Evolutionary conservation across 768 basidiomycete genomes (phyloP).

Genomic region (Phlebiopsis flavidoalba): DNA sequence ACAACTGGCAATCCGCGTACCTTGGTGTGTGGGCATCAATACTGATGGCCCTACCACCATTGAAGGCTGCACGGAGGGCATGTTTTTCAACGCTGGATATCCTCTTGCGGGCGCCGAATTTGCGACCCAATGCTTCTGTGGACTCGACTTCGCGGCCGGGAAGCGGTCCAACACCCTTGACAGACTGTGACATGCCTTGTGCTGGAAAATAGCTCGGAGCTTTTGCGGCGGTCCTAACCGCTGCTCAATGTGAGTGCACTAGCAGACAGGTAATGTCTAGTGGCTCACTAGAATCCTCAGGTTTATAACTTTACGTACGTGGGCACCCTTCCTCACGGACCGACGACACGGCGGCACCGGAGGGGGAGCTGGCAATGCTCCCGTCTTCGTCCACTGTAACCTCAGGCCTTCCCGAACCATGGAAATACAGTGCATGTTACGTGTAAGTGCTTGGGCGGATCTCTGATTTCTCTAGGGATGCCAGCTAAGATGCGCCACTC

Average conservation of each 20-base stretch:
- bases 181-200: conserved; percentile 66
- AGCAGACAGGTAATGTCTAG: not conserved
- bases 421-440: conserved; percentile 63
- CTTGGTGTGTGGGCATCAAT: conserved; percentile 26
- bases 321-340: conserved; percentile 42
- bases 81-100: conserved; percentile 47
- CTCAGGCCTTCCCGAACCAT: conserved; percentile 46
- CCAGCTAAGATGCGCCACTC: not conserved
- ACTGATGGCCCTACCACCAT: conserved; percentile 44
- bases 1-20: conserved; percentile 29
- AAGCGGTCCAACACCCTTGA: conserved; percentile 40
- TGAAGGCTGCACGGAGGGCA: conserved; percentile 55
- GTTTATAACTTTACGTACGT: conserved; percentile 70
- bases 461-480: not conserved
- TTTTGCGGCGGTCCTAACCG: conserved; percentile 71
- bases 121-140: conserved; percentile 40
- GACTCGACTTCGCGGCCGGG: conserved; percentile 37
- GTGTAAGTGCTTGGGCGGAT: conserved; percentile 33
- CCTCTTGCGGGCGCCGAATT: conserved; percentile 36
- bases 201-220: conserved; percentile 55
- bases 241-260: conserved; percentile 41
- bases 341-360: conserved; percentile 15
- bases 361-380: conserved; percentile 9
- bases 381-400: conserved; percentile 45
- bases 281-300: conserved; percentile 7